Conservation (phyloP, 441 rosid genomes). For the Adansonia grandidieri region DNA sequence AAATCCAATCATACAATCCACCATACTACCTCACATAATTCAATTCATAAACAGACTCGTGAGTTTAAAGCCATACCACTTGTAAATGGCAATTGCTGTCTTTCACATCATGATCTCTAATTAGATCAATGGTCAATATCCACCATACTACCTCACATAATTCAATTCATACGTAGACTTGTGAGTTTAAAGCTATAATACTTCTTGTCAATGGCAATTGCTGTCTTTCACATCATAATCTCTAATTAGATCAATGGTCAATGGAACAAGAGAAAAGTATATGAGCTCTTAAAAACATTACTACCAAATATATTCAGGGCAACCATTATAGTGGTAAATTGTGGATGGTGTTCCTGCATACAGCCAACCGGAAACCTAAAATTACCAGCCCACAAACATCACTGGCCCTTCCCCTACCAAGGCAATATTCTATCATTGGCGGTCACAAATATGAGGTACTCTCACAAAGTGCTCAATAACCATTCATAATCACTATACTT, state of each 20-base stretch:
- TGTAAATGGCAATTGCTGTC: neutral
- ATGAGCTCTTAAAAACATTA: neutral
- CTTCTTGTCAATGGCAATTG: neutral
- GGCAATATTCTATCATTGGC: neutral
- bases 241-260: neutral
- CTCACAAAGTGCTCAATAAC: neutral
- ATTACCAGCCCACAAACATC: neutral
- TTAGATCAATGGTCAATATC: neutral
- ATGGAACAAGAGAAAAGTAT: neutral
- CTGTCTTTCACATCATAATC: neutral
- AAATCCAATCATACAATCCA: constrained; percentile 6
- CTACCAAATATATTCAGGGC: neutral
- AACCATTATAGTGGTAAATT: neutral
- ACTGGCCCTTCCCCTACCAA: neutral
- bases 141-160: neutral
- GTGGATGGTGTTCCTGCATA: neutral
- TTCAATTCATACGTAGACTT: neutral
- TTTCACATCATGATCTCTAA: neutral
- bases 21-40: constrained; percentile 2
- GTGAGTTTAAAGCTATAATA: neutral
- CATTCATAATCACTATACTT: neutral
- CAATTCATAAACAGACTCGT: neutral
- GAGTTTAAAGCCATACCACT: neutral
- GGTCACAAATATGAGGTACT: neutral
- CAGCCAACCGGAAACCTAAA: neutral